Evolutionary conservation across 1,139 yeast species (phyloP).

Genomic region (Geotrichum candidum): DNA sequence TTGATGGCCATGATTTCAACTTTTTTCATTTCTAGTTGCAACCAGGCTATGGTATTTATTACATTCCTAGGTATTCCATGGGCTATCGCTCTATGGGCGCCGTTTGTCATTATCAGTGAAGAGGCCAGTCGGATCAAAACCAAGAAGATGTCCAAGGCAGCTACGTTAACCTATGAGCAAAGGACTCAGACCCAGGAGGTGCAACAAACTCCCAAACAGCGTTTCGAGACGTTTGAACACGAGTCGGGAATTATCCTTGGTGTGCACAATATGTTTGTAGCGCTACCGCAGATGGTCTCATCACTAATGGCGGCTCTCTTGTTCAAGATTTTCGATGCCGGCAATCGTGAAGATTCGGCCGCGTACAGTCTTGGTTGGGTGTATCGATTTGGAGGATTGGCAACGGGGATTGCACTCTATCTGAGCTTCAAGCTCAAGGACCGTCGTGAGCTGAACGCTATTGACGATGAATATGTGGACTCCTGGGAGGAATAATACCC

Average conservation of each 20-base stretch:
- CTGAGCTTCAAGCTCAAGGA: conserved; percentile 35
- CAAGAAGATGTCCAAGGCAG: conserved; percentile 23
- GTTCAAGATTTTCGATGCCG: conserved; percentile 27
- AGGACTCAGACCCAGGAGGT: not conserved
- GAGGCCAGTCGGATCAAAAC: conserved; percentile 45
- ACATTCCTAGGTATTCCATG: conserved; percentile 45
- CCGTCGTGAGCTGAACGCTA: not conserved
- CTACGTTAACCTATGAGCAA: not conserved
- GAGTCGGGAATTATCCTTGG: conserved; percentile 47
- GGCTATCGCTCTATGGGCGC: conserved; percentile 51
- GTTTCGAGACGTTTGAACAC: conserved; percentile 33
- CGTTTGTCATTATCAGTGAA: conserved; percentile 45
- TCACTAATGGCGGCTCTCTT: conserved; percentile 40
- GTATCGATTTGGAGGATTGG: conserved; percentile 44
- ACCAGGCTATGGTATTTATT: conserved; percentile 39
- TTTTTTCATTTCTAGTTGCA: conserved; percentile 37
- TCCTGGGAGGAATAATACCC: not conserved
- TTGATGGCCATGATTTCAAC: conserved; percentile 40
- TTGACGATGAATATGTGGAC: conserved; percentile 1
- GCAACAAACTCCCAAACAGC: conserved; percentile 26
- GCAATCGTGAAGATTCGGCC: conserved; percentile 20
- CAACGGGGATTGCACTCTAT: conserved; percentile 40
- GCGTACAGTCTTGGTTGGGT: conserved; percentile 45
- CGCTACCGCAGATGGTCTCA: conserved; percentile 45
- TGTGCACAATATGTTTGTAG: conserved; percentile 45